phyloP scores from a whole-genome alignment of 495 filamentous ascomycete species.

The Trichoderma virens region DNA sequence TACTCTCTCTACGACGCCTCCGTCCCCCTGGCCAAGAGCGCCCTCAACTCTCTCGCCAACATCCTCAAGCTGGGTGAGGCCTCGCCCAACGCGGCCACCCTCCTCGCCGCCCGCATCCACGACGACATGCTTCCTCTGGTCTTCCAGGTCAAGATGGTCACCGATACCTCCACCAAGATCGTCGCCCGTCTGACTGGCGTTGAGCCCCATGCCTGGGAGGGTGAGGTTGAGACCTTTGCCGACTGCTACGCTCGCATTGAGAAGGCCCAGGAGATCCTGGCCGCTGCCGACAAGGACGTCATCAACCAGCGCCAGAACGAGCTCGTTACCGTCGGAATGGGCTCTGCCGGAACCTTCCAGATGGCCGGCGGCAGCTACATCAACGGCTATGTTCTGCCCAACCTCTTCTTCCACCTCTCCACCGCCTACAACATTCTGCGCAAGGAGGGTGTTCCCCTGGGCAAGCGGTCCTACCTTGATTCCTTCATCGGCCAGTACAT shows the following conservation, averaged over 20 bases:
- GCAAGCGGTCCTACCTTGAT: slow-evolving; percentile 45
- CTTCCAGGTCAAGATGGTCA: slow-evolving; percentile 31
- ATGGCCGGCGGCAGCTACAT: slow-evolving; percentile 21
- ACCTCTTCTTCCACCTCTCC: slow-evolving; percentile 50
- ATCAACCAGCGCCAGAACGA: slow-evolving; percentile 29
- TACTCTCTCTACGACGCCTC: slow-evolving; percentile 17
- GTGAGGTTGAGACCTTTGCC: slow-evolving; percentile 29
- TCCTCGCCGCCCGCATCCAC: slow-evolving; percentile 22
- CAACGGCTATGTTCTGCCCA: slow-evolving; percentile 34
- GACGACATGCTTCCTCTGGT: slow-evolving; percentile 39
- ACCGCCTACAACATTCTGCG: slow-evolving; percentile 51
- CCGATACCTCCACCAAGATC: slow-evolving; percentile 31
- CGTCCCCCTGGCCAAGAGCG: slow-evolving; percentile 9
- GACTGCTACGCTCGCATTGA: slow-evolving; percentile 19
- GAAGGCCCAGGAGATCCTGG: slow-evolving; percentile 21
- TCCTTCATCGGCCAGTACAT: slow-evolving; percentile 18
- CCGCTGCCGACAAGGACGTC: slow-evolving; percentile 27
- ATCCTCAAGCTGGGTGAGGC: slow-evolving; percentile 20
- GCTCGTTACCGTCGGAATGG: slow-evolving; percentile 24
- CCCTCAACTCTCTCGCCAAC: slow-evolving; percentile 14
- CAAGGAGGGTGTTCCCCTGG: slow-evolving; percentile 47
- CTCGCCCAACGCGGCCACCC: slow-evolving; percentile 16
- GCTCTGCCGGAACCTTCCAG: slow-evolving; percentile 12
- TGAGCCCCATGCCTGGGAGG: slow-evolving; percentile 23
- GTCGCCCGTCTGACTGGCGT: slow-evolving; percentile 29